These are phyloP conservation scores for Suhomyces pyralidae DNA, from an alignment of 805 yeast genomes.

Conservation along the genomic window DNA sequence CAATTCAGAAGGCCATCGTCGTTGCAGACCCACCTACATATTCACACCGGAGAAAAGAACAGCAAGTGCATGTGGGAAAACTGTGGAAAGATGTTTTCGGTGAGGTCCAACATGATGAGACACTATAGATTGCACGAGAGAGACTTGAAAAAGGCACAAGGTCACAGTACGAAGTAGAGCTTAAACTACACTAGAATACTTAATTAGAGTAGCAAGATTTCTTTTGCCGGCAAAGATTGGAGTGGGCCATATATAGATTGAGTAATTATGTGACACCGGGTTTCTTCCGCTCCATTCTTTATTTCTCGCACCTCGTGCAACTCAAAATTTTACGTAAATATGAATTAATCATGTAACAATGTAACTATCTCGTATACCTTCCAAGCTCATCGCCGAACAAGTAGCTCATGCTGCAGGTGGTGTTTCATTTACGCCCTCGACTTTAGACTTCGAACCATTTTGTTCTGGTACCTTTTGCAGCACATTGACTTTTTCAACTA, in stretches of 20 bases:
- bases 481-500: background rate
- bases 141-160: constrained; percentile 11
- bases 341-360: background rate
- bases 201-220: background rate
- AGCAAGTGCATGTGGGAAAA: constrained; percentile 48
- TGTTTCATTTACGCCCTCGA: background rate
- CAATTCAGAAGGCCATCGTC: constrained; percentile 82
- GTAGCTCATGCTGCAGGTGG: background rate
- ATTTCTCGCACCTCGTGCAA: background rate
- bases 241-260: background rate
- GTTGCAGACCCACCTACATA: constrained; percentile 71
- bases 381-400: background rate
- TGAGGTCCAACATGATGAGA: constrained; percentile 77
- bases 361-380: no score
- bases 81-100: constrained; percentile 69
- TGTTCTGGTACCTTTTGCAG: background rate
- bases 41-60: constrained; percentile 51
- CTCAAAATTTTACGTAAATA: background rate
- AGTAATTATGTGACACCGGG: background rate
- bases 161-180: background rate
- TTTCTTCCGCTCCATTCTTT: background rate
- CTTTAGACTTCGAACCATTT: background rate
- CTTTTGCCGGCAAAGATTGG: background rate
- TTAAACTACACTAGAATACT: background rate
- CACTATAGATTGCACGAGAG: constrained; percentile 65